Percentiles rank a stretch among this genome's conserved stretches.
Evolutionary conservation across 495 filamentous ascomycete genomes (phyloP).

Genomic region (Margaritispora aquatica): DNA sequence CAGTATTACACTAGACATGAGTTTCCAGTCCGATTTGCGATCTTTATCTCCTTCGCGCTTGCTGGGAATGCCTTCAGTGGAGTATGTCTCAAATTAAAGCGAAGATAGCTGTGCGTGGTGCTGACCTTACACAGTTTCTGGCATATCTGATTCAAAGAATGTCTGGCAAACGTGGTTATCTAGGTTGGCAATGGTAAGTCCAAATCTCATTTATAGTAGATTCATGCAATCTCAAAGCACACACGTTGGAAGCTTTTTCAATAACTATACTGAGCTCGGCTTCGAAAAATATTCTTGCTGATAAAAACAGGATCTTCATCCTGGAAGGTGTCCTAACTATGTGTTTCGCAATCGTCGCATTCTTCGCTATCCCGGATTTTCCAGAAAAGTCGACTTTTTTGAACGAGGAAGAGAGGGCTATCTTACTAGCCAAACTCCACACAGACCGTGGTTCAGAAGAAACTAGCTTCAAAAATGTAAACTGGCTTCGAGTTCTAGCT

Average conservation of each 20-base stretch:
- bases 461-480: background rate
- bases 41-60: background rate
- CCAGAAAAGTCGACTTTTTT: constrained; percentile 48
- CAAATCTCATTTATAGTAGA: too few relatives aligned
- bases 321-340: constrained; percentile 43
- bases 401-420: constrained; percentile 35
- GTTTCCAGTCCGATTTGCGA: background rate
- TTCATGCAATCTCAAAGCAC: too few relatives aligned
- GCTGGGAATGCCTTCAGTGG: background rate
- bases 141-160: background rate
- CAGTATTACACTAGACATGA: background rate
- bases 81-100: background rate
- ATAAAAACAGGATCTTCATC: constrained; percentile 49
- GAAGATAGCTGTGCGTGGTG: background rate
- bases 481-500: constrained; percentile 31
- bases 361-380: constrained; percentile 50
- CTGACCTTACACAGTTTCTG: background rate
- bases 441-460: background rate
- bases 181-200: background rate
- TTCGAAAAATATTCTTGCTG: background rate
- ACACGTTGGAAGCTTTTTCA: too few relatives aligned
- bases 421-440: background rate
- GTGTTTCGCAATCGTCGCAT: constrained; percentile 33
- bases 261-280: too few relatives aligned
- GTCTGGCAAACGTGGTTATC: background rate